Evolutionary conservation across 345 rosid genomes (phyloP).

Genomic region (Eucalyptus dawsonii): DNA sequence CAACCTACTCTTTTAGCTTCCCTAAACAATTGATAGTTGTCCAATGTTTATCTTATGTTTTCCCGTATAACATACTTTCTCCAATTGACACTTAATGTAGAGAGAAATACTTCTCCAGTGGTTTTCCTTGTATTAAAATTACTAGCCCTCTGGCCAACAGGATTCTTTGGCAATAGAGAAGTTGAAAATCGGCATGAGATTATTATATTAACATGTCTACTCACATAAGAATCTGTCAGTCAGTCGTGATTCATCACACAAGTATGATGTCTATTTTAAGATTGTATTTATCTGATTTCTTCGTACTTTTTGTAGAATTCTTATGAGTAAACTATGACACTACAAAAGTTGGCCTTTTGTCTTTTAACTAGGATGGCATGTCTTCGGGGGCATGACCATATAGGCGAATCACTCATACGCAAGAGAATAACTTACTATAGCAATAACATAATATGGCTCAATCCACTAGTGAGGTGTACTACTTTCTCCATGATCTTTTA

Average conservation of each 20-base stretch:
- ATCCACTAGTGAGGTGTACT: neutral
- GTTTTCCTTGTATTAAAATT: constrained; percentile 24
- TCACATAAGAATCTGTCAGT: neutral
- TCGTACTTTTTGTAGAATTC: neutral
- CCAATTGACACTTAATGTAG: neutral
- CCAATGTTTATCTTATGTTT: neutral
- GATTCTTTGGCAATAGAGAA: constrained; percentile 45
- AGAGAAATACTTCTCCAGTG: constrained; percentile 1
- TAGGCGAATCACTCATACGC: neutral
- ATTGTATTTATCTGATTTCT: neutral
- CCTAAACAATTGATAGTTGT: neutral
- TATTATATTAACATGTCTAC: neutral
- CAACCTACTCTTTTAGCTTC: neutral
- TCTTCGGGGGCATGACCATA: neutral
- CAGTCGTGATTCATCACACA: neutral
- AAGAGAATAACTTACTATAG: neutral
- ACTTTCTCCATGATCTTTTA: neutral
- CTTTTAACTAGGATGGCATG: neutral
- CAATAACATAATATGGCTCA: neutral
- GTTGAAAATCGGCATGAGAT: constrained; percentile 39
- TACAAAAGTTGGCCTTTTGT: neutral
- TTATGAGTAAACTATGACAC: neutral
- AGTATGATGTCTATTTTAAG: neutral
- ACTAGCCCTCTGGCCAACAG: constrained; percentile 21
- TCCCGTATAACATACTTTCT: neutral